A percentile compares a stretch with the other conserved stretches of the same genome.
phyloP scores from a whole-genome alignment of 352 stramenopile genomes.

The Phytophthora meadii region DNA sequence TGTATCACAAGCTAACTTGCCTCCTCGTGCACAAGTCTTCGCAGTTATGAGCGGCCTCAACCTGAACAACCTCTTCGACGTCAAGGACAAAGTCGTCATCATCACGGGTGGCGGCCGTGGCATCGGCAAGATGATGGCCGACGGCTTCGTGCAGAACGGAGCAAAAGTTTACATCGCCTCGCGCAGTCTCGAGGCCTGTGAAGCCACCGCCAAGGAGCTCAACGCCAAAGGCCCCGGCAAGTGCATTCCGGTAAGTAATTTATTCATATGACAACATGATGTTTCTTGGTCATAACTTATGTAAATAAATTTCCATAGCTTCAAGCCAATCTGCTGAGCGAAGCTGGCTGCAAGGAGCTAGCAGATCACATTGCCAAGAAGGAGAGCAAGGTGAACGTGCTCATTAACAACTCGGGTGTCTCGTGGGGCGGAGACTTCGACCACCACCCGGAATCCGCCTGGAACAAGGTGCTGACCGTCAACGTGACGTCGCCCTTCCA shows the following conservation, averaged over 20 bases:
- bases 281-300: background rate
- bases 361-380: slow-evolving; percentile 79
- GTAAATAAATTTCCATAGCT: slow-evolving; percentile 19
- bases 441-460: slow-evolving; percentile 64
- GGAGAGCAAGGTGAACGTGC: slow-evolving; percentile 87
- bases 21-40: slow-evolving; percentile 8
- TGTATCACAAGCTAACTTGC: slow-evolving; percentile 11
- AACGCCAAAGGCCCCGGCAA: slow-evolving; percentile 64
- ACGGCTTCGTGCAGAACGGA: slow-evolving; percentile 92
- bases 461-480: slow-evolving; percentile 94
- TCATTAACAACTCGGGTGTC: slow-evolving; percentile 95
- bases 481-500: slow-evolving; percentile 97
- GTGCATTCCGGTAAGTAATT: slow-evolving; percentile 58
- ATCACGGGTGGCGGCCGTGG: slow-evolving; percentile 94
- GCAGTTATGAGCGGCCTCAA: slow-evolving; percentile 27
- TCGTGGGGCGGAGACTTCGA: slow-evolving; percentile 57
- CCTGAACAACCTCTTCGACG: slow-evolving; percentile 38
- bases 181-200: slow-evolving; percentile 82
- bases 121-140: slow-evolving; percentile 97
- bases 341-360: slow-evolving; percentile 47
- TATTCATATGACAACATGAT: background rate
- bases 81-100: slow-evolving; percentile 87
- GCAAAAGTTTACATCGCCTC: slow-evolving; percentile 95
- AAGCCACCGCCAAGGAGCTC: slow-evolving; percentile 75
- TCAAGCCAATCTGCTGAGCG: slow-evolving; percentile 45